phyloP scores from a whole-genome alignment of 805 yeast species.

The Ogataea minuta region DNA sequence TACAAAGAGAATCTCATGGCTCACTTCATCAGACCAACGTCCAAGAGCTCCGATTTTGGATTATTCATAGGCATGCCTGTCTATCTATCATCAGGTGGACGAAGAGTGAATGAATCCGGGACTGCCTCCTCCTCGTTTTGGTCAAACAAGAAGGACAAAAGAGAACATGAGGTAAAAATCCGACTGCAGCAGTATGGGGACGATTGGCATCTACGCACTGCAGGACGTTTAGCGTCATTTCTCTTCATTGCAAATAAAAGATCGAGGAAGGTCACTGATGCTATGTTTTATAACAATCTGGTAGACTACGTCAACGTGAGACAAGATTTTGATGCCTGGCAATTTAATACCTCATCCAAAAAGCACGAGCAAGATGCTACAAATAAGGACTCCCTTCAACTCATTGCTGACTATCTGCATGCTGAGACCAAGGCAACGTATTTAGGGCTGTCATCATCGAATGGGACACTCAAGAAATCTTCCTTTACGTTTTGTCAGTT shows the following conservation, averaged over 20 bases:
- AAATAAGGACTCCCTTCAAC: constrained; percentile 30
- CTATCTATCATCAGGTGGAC: constrained; percentile 22
- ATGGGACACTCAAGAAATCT: constrained; percentile 25
- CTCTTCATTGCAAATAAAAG: constrained; percentile 53
- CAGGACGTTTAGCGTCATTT: constrained; percentile 55
- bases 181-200: constrained; percentile 61
- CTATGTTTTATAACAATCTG: constrained; percentile 71
- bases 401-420: constrained; percentile 48
- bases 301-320: constrained; percentile 76
- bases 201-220: constrained; percentile 79
- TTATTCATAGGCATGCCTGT: constrained; percentile 27
- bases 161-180: constrained; percentile 36
- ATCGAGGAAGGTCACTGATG: constrained; percentile 33
- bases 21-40: constrained; percentile 27
- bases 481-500: constrained; percentile 70
- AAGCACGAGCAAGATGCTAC: constrained; percentile 16
- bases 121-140: constrained; percentile 13
- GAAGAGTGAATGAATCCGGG: constrained; percentile 9
- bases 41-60: constrained; percentile 27
- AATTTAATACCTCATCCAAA: constrained; percentile 37
- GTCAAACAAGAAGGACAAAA: constrained; percentile 17
- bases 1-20: constrained; percentile 28
- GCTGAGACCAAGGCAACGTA: constrained; percentile 29
- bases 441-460: constrained; percentile 35
- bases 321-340: constrained; percentile 87